Percentiles rank a stretch among this genome's conserved stretches.
Conservation (phyloP, 176 grass and related monocot species). For the Saccharum officinarum region DNA sequence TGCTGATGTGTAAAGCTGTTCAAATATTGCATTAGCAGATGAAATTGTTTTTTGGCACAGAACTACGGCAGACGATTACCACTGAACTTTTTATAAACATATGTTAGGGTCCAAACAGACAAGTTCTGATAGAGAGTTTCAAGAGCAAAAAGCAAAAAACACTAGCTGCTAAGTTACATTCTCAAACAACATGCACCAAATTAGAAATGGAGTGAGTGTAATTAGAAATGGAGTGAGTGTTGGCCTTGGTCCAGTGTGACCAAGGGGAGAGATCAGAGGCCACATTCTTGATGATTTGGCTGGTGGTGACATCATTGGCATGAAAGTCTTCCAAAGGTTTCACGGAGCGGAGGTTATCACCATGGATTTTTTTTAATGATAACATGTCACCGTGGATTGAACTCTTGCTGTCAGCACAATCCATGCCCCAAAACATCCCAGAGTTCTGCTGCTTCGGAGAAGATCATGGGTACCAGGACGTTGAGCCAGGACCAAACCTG, state of each 20-base stretch:
- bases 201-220: too few relatives aligned
- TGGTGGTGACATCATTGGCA: neutral
- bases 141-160: neutral
- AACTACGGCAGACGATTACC: neutral
- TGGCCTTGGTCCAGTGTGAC: neutral
- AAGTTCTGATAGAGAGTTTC: neutral
- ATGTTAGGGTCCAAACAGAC: neutral
- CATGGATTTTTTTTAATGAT: too few relatives aligned
- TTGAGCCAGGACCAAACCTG: neutral
- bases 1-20: conserved; percentile 2
- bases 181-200: neutral
- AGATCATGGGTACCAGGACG: too few relatives aligned
- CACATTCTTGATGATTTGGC: neutral
- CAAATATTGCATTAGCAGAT: neutral
- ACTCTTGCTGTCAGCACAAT: neutral
- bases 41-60: neutral
- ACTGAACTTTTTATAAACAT: neutral
- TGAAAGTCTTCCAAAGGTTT: neutral
- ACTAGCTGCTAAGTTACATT: neutral
- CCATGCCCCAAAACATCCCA: neutral
- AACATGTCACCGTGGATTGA: neutral
- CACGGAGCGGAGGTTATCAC: neutral
- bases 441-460: too few relatives aligned
- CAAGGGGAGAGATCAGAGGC: neutral
- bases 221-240: neutral